phyloP scores from a whole-genome alignment of 768 basidiomycete genomes.

The Lentinula edodes region DNA sequence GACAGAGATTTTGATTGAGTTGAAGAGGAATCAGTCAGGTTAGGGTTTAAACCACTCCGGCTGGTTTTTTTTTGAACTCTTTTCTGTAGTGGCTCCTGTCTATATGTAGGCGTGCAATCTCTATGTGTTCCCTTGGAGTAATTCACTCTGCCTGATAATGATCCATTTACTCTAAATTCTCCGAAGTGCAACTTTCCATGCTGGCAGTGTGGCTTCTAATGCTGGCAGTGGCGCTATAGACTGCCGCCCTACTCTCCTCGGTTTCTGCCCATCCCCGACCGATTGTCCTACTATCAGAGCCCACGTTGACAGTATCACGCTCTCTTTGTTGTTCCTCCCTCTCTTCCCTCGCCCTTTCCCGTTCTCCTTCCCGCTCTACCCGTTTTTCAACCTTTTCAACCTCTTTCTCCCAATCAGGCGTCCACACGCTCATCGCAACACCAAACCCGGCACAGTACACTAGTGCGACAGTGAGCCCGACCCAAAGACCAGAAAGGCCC shows the following conservation, averaged over 20 bases:
- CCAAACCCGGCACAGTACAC: constrained; percentile 52
- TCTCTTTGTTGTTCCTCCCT: neutral
- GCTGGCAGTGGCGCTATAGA: neutral
- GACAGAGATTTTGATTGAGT: no score
- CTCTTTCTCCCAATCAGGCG: constrained; percentile 63
- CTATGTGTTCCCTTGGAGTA: no score
- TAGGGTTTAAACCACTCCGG: no score
- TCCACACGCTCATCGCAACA: constrained; percentile 43
- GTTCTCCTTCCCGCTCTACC: constrained; percentile 36
- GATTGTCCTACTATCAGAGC: neutral
- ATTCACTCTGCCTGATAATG: no score
- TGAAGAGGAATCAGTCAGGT: no score
- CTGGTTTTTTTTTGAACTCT: no score
- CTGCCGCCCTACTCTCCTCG: neutral
- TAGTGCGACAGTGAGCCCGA: constrained; percentile 69
- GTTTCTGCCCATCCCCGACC: neutral
- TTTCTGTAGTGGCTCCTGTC: no score
- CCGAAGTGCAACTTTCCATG: no score
- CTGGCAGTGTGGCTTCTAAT: neutral
- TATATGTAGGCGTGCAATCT: no score
- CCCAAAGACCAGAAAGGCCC: constrained; percentile 76
- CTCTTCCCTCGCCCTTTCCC: neutral
- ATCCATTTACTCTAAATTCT: no score
- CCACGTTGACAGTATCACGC: neutral
- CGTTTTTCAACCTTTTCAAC: constrained; percentile 55